A percentile compares a stretch with the other conserved stretches of the same genome.
These are phyloP conservation scores for Mucuna pruriens DNA, from an alignment of 306 rosid genomes.

Conservation along the genomic window DNA sequence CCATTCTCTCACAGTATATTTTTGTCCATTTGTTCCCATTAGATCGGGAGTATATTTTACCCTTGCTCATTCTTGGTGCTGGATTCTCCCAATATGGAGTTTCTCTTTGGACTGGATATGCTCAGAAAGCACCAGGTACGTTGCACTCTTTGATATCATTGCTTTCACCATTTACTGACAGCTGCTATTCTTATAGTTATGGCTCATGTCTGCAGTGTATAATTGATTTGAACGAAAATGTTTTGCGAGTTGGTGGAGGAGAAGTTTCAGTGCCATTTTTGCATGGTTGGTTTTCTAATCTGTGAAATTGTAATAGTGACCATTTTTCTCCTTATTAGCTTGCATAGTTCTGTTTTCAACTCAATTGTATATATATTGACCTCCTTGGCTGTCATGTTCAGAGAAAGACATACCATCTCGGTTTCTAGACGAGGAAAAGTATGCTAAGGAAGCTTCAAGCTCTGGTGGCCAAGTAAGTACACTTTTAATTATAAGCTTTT, in stretches of 20 bases:
- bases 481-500: constrained; percentile 1
- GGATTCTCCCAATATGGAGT: constrained; percentile 94
- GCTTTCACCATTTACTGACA: constrained; percentile 23
- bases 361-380: constrained; percentile 16
- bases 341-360: constrained; percentile 13
- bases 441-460: constrained; percentile 69
- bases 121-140: constrained; percentile 96
- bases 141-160: constrained; percentile 2
- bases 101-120: constrained; percentile 97
- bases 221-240: constrained; percentile 84
- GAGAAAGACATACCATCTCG: constrained; percentile 90
- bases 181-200: constrained; percentile 34
- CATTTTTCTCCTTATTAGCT: constrained; percentile 1
- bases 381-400: constrained; percentile 42
- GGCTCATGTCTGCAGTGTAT: constrained; percentile 43
- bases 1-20: constrained; percentile 3
- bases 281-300: constrained; percentile 64
- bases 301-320: background rate
- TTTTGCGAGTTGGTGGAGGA: constrained; percentile 95
- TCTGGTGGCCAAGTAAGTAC: constrained; percentile 71
- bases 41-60: constrained; percentile 86
- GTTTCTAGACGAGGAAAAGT: constrained; percentile 69
- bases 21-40: constrained; percentile 1
- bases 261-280: constrained; percentile 94
- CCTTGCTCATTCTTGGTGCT: constrained; percentile 91